These are phyloP conservation scores for Leptodontidium sp. DNA, from an alignment of 2,329 filamentous ascomycete species.

Conservation along the genomic window DNA sequence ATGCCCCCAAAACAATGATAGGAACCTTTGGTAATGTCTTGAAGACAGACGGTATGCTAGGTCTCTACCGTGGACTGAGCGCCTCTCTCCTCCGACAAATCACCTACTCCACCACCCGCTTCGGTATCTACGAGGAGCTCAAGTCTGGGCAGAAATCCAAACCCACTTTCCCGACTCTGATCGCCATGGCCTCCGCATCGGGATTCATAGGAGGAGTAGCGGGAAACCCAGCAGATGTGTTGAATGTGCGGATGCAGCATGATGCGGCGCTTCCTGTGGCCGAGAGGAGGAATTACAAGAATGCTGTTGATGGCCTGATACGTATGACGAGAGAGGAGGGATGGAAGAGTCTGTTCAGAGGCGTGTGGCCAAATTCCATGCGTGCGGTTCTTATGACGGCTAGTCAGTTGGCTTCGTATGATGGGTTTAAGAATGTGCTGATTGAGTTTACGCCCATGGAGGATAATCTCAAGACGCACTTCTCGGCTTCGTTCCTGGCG, in stretches of 20 bases:
- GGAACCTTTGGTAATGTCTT: conserved; percentile 87
- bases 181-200: conserved; percentile 82
- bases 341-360: conserved; percentile 77
- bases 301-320: conserved; percentile 85
- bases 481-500: conserved; percentile 78
- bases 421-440: conserved; percentile 78
- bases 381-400: conserved; percentile 90
- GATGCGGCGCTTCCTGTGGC: conserved; percentile 77
- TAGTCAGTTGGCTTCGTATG: conserved; percentile 84
- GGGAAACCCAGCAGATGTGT: conserved; percentile 93
- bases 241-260: conserved; percentile 99
- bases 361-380: conserved; percentile 82
- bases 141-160: conserved; percentile 67
- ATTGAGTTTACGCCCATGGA: conserved; percentile 69
- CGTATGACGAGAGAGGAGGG: conserved; percentile 92
- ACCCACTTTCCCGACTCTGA: conserved; percentile 78
- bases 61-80: conserved; percentile 90
- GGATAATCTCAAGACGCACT: conserved; percentile 79
- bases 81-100: conserved; percentile 92
- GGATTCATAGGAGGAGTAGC: conserved; percentile 89
- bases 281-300: conserved; percentile 85
- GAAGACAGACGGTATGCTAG: conserved; percentile 76
- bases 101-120: conserved; percentile 95
- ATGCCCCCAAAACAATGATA: conserved; percentile 81
- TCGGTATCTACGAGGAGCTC: conserved; percentile 94